Conservation (phyloP, 345 rosid species). For the Arabis hirsuta region DNA sequence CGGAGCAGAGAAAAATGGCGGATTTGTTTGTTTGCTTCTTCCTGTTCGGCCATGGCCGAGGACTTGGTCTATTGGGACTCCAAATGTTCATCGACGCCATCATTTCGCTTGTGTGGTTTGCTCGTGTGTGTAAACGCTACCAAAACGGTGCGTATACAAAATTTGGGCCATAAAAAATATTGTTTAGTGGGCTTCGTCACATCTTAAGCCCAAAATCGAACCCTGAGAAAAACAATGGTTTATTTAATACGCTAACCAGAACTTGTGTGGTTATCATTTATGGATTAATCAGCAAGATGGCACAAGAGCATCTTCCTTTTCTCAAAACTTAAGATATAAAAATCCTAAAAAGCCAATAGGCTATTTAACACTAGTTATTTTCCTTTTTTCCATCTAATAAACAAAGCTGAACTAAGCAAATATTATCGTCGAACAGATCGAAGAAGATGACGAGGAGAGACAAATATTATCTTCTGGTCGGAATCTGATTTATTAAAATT, state of each 20-base stretch:
- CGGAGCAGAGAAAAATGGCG: conserved; percentile 46
- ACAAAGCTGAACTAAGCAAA: conserved; percentile 26
- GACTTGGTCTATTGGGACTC: conserved; percentile 39
- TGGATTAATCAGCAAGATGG: too few species aligned
- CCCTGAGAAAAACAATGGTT: too few species aligned
- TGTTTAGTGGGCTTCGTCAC: background rate
- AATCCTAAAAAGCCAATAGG: background rate
- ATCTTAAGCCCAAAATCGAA: background rate
- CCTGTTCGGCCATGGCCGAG: conserved; percentile 48
- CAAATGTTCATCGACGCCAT: conserved; percentile 51
- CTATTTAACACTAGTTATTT: background rate
- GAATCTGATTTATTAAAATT: too few species aligned
- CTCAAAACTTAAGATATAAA: background rate
- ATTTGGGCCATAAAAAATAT: background rate
- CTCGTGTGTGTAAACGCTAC: background rate
- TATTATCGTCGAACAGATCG: too few species aligned
- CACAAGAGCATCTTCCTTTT: background rate
- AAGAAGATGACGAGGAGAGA: too few species aligned
- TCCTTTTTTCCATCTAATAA: background rate
- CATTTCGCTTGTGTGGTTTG: background rate
- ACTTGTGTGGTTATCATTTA: too few species aligned
- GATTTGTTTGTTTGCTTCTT: conserved; percentile 48
- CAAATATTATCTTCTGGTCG: too few species aligned
- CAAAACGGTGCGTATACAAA: conserved; percentile 4
- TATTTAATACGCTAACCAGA: too few species aligned